Evolutionary conservation across 2,329 filamentous ascomycete species (phyloP).

Genomic region (Diplodia sapinea): DNA sequence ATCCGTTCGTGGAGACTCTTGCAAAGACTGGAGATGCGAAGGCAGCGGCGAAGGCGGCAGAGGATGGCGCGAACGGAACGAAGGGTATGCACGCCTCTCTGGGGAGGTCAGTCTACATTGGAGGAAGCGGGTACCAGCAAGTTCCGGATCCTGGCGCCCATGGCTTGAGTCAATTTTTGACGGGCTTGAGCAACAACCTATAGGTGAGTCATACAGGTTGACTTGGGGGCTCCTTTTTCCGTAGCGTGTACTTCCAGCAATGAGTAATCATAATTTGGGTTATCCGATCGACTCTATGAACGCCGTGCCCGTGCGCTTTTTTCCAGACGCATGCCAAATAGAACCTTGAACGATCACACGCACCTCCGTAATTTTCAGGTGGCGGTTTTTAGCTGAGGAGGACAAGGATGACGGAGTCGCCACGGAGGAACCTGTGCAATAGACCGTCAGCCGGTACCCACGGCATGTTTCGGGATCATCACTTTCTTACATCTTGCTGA

Average conservation of each 20-base stretch:
- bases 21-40: slow-evolving; percentile 68
- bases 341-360: slow-evolving; percentile 26
- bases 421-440: slow-evolving; percentile 73
- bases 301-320: slow-evolving; percentile 29
- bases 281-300: slow-evolving; percentile 32
- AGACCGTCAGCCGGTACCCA: background rate
- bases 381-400: slow-evolving; percentile 67
- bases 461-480: background rate
- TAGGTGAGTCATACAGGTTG: slow-evolving; percentile 22
- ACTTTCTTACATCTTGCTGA: slow-evolving; percentile 87
- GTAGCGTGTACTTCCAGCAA: slow-evolving; percentile 12
- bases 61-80: slow-evolving; percentile 77
- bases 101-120: slow-evolving; percentile 82
- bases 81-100: slow-evolving; percentile 92
- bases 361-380: slow-evolving; percentile 17
- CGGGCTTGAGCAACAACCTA: slow-evolving; percentile 60
- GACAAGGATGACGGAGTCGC: slow-evolving; percentile 87
- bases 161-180: slow-evolving; percentile 85
- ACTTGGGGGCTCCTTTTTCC: background rate
- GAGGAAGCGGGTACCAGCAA: slow-evolving; percentile 73
- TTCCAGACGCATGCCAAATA: slow-evolving; percentile 29
- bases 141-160: slow-evolving; percentile 75
- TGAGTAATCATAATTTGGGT: slow-evolving; percentile 30
- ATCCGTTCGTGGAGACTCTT: slow-evolving; percentile 82
- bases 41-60: slow-evolving; percentile 76